Percentiles rank a stretch among this genome's conserved stretches.
Evolutionary conservation across 2,329 filamentous ascomycete species (phyloP).

Genomic region (Colletotrichum sp.): DNA sequence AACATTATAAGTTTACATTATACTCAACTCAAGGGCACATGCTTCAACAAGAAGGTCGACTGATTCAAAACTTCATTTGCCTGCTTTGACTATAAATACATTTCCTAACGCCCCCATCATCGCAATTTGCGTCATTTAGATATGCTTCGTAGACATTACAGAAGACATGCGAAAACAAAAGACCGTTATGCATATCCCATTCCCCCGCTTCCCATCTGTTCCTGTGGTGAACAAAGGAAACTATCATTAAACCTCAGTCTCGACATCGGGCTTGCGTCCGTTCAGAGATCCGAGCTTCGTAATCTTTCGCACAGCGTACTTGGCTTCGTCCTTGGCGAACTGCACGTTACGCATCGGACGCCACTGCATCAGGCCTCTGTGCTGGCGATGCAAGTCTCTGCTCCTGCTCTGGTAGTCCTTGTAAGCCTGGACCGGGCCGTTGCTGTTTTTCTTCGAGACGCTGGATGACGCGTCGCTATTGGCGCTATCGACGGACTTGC

Average conservation of each 20-base stretch:
- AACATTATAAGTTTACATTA: fast-evolving
- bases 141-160: background rate
- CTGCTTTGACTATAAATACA: constrained; percentile 1
- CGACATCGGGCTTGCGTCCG: constrained; percentile 85
- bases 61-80: constrained; percentile 6
- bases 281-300: constrained; percentile 79
- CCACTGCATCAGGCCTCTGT: constrained; percentile 95
- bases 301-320: constrained; percentile 77
- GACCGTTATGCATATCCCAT: background rate
- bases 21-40: background rate
- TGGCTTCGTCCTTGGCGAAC: constrained; percentile 88
- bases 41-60: fast-evolving
- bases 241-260: constrained; percentile 69
- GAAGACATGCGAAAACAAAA: background rate
- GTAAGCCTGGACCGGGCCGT: constrained; percentile 61
- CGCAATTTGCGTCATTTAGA: background rate
- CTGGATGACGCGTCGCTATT: constrained; percentile 34
- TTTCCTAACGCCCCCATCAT: background rate
- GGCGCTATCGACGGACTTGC: constrained; percentile 44
- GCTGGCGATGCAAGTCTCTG: constrained; percentile 81
- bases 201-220: background rate
- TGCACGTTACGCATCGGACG: constrained; percentile 83
- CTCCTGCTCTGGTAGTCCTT: constrained; percentile 72
- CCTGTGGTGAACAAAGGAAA: background rate
- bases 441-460: constrained; percentile 44